These are phyloP conservation scores for Starmerella floris DNA, from an alignment of 805 yeast genomes.

Conservation along the genomic window DNA sequence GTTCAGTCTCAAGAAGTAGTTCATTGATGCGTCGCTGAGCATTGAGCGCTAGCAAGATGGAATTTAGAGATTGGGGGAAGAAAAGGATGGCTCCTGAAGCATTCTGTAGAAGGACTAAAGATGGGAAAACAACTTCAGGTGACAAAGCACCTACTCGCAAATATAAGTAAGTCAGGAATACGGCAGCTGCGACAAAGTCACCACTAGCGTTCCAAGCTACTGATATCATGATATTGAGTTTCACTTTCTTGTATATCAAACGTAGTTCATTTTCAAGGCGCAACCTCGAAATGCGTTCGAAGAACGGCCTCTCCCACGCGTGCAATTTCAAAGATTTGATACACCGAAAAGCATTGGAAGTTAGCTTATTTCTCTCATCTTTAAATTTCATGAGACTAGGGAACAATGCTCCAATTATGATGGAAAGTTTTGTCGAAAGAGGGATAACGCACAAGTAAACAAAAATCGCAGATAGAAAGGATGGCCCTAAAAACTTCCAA, in stretches of 20 bases:
- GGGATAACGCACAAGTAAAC: constrained; percentile 69
- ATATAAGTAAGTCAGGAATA: constrained; percentile 70
- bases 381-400: constrained; percentile 71
- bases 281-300: constrained; percentile 47
- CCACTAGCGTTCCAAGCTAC: constrained; percentile 52
- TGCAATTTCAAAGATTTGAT: constrained; percentile 85
- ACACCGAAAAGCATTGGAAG: constrained; percentile 74
- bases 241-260: constrained; percentile 52
- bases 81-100: constrained; percentile 80
- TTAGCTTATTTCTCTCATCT: constrained; percentile 79
- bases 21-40: constrained; percentile 46
- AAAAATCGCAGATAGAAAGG: constrained; percentile 83
- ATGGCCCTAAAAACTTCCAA: constrained; percentile 58
- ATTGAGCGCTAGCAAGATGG: constrained; percentile 66
- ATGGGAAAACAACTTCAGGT: constrained; percentile 72
- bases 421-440: constrained; percentile 52
- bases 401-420: constrained; percentile 46
- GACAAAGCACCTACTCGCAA: constrained; percentile 52
- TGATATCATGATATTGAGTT: constrained; percentile 35
- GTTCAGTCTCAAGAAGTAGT: constrained; percentile 55
- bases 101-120: constrained; percentile 47
- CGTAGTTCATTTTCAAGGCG: constrained; percentile 78
- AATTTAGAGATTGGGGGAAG: constrained; percentile 75
- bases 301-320: constrained; percentile 89
- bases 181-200: constrained; percentile 71